These are phyloP conservation scores for Trypanosoma melophagium DNA, from an alignment of 208 protist genomes.

Conservation along the genomic window DNA sequence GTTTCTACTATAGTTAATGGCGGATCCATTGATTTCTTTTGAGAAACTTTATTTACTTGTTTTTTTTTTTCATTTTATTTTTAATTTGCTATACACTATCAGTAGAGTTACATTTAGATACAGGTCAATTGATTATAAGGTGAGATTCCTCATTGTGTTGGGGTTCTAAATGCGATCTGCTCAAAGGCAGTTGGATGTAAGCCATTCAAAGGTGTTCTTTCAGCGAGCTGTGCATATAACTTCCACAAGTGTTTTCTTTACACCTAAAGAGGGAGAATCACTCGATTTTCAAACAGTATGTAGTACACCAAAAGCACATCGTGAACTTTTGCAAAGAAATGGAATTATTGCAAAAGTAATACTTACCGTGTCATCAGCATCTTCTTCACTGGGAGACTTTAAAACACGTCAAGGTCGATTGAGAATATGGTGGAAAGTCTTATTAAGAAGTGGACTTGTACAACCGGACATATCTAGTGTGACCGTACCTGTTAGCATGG, in stretches of 20 bases:
- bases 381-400: constrained; percentile 1
- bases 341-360: constrained; percentile 69
- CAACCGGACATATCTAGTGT: constrained; percentile 5
- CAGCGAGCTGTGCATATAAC: constrained; percentile 41
- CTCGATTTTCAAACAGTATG: constrained; percentile 65
- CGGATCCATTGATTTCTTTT: too few species aligned
- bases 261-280: constrained; percentile 27
- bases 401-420: constrained; percentile 30
- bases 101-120: too few species aligned
- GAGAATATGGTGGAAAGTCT: constrained; percentile 35
- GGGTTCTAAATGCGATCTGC: too few species aligned
- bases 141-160: too few species aligned
- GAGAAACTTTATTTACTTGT: too few species aligned
- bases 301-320: constrained; percentile 53
- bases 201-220: constrained; percentile 29
- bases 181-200: background rate
- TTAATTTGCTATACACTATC: too few species aligned
- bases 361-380: constrained; percentile 24
- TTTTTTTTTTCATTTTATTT: too few species aligned
- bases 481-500: constrained; percentile 16
- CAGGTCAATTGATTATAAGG: too few species aligned
- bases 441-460: constrained; percentile 33
- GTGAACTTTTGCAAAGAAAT: constrained; percentile 56
- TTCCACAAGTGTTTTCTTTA: constrained; percentile 55
- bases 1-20: background rate